Base-by-base conservation (phyloP, 2,329 filamentous ascomycete genomes). In the Whalleya microplaca region DNA sequence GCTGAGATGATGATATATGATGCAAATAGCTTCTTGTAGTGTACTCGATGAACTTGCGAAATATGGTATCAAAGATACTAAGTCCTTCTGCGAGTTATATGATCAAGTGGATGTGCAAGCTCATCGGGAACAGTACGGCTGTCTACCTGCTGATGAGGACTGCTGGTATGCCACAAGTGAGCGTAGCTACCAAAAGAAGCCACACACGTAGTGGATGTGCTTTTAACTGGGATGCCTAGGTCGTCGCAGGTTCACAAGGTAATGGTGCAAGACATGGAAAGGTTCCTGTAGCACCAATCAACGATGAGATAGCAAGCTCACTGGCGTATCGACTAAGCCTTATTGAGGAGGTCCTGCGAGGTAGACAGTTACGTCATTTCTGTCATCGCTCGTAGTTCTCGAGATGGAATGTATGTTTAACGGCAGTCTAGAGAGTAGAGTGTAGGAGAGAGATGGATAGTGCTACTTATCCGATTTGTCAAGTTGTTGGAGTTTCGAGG, bases 1-100 rank as follows among this genome's bases (percentile, higher is more conserved):
- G 64, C 52, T 0, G 68, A 55, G n/a, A 55, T 65, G 0, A 56
- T 72, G 61, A 45, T 71, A n/a, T 72, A 71, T n/a, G 66, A 73
- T 48, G 64, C 69, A 0, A 71, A 72, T 48, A 60, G 50, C n/a
- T 71, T 72, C 55, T 56, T 73, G 18, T 70, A 37, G 53, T 10
- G 66, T 72, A 2, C 48, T 73, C 40, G 64, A 72, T n/a, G 49
- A 71, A 14, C 61, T 69, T 5, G 56, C 29, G 0, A 44, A 54
- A 7, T 71, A 68, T 40, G 64, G 64, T 2, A 66, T 72, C 51
- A 64, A 53, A n/a, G 69, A 73, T 45, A 69, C 61, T 2, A 70
- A 64, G 2, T 27, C 4, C 9, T 27, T 27, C 23, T 4, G 9
- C 23, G 9, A 27, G 23, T 27, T 27, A 27, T 27, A 55, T 49